These are phyloP conservation scores for Dactylellina leptospora DNA, from an alignment of 2,329 filamentous ascomycete genomes.

Conservation along the genomic window DNA sequence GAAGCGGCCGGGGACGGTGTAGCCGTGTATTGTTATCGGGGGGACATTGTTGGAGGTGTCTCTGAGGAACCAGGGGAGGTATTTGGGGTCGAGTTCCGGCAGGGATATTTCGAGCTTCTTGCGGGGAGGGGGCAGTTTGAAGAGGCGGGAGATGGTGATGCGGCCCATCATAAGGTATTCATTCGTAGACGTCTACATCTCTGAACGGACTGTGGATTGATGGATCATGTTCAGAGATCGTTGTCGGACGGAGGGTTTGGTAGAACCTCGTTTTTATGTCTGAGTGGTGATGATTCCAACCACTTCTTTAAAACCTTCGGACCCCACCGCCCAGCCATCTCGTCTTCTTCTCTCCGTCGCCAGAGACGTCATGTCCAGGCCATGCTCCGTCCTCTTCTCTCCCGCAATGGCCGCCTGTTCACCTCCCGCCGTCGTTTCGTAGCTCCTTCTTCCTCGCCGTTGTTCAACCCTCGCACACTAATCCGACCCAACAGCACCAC, in stretches of 20 bases:
- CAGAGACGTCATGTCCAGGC: neutral
- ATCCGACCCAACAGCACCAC: slow-evolving; percentile 31
- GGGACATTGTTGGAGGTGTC: slow-evolving; percentile 9
- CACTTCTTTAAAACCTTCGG: too few species aligned
- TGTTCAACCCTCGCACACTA: neutral
- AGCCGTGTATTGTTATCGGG: slow-evolving; percentile 27
- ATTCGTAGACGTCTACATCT: neutral
- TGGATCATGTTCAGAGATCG: neutral
- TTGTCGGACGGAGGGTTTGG: neutral
- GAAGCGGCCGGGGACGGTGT: slow-evolving; percentile 19
- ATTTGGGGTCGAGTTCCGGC: slow-evolving; percentile 7
- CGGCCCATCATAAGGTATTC: slow-evolving; percentile 2
- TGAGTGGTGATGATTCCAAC: too few species aligned
- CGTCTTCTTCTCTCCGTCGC: neutral
- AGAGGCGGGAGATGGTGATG: slow-evolving; percentile 6
- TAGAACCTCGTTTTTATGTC: neutral
- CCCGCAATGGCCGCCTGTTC: slow-evolving; percentile 11
- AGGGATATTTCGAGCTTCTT: slow-evolving; percentile 20
- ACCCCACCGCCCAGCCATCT: neutral
- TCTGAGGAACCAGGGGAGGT: slow-evolving; percentile 8
- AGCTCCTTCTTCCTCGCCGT: neutral
- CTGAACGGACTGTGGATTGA: neutral
- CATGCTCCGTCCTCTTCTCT: too few species aligned
- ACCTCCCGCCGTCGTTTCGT: slow-evolving; percentile 3
- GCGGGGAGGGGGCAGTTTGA: slow-evolving; percentile 8